A percentile compares a stretch with the other conserved stretches of the same genome.
Conservation (phyloP, 441 rosid genomes). For the Populus hybrid region DNA sequence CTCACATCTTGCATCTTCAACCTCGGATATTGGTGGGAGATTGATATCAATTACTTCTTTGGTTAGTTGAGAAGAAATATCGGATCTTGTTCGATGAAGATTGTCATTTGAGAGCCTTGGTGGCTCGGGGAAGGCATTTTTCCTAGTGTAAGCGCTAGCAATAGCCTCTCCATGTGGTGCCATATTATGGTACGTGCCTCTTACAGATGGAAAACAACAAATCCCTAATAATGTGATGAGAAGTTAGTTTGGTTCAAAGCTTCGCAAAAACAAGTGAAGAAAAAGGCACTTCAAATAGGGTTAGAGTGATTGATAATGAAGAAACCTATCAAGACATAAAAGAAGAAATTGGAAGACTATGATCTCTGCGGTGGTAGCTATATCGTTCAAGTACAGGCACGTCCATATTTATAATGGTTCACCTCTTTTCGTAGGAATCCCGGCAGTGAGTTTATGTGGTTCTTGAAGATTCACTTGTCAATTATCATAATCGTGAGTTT, state of each 20-base stretch:
- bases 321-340: not conserved
- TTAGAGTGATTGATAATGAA: not conserved
- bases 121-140: constrained; percentile 45
- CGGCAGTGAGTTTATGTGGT: constrained; percentile 28
- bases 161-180: constrained; percentile 72
- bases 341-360: not conserved
- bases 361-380: constrained; percentile 4
- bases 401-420: constrained; percentile 32
- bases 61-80: constrained; percentile 49
- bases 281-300: not conserved
- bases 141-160: constrained; percentile 24
- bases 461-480: constrained; percentile 34
- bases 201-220: not conserved
- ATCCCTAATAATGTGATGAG: not conserved
- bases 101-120: constrained; percentile 47
- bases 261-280: too few relatives aligned
- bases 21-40: constrained; percentile 69
- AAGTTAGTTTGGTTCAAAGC: not conserved
- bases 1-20: constrained; percentile 80
- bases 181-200: constrained; percentile 28
- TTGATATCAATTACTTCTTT: constrained; percentile 31
- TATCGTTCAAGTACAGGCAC: not conserved
- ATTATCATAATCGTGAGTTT: constrained; percentile 28
- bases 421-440: constrained; percentile 8
- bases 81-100: constrained; percentile 67